Percentiles rank a stretch among this genome's conserved stretches.
phyloP scores from a whole-genome alignment of 768 basidiomycete species.

The Psilocybe subaeruginosa region DNA sequence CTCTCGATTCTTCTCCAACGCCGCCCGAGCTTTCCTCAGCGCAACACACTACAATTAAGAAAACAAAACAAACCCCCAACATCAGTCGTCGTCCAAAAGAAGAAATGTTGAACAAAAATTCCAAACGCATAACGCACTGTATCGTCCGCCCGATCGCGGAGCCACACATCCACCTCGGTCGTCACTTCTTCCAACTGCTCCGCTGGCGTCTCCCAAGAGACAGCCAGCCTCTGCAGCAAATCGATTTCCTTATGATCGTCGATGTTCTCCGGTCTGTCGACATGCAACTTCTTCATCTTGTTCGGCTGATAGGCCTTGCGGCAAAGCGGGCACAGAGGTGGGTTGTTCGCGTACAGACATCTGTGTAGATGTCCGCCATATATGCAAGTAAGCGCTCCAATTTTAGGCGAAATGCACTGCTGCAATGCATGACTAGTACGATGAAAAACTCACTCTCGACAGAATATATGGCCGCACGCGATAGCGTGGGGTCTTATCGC shows the following conservation, averaged over 20 bases:
- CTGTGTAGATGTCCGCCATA: constrained; percentile 32
- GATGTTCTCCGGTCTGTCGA: constrained; percentile 47
- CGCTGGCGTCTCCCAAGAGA: constrained; percentile 43
- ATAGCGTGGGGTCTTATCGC: constrained; percentile 68
- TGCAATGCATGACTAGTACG: background rate
- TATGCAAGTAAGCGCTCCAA: background rate
- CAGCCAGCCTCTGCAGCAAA: constrained; percentile 37
- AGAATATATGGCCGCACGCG: constrained; percentile 80
- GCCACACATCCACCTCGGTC: constrained; percentile 54
- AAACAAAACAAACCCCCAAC: background rate
- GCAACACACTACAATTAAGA: constrained; percentile 16
- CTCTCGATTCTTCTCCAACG: constrained; percentile 14
- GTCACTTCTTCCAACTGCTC: constrained; percentile 39
- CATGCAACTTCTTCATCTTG: constrained; percentile 68
- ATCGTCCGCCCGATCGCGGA: constrained; percentile 42
- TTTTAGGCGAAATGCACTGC: background rate
- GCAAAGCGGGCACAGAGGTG: constrained; percentile 67
- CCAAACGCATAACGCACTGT: constrained; percentile 33
- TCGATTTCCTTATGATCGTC: constrained; percentile 39
- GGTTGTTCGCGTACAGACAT: constrained; percentile 54
- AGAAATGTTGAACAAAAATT: background rate
- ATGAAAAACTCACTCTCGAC: constrained; percentile 52
- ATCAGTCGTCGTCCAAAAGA: background rate
- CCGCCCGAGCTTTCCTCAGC: constrained; percentile 19
- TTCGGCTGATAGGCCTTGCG: constrained; percentile 61